Percentiles rank a stretch among this genome's conserved stretches.
Evolutionary conservation across 2,329 filamentous ascomycete species (phyloP).

Genomic region (Cytospora chrysosperma): DNA sequence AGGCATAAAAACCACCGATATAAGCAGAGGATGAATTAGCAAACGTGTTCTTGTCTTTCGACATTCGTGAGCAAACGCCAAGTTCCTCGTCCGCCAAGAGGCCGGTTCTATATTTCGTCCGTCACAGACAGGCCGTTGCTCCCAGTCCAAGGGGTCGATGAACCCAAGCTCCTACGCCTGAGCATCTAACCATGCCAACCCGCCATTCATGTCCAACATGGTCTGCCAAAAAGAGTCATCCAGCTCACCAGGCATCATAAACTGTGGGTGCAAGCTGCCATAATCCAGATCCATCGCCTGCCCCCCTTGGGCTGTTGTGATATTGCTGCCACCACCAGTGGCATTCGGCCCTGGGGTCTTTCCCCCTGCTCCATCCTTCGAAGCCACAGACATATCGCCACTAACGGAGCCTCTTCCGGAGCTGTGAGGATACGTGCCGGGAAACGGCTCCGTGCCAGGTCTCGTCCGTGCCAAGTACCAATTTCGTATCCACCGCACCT

Average conservation of each 20-base stretch:
- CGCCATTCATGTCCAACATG: slow-evolving; percentile 20
- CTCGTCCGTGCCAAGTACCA: slow-evolving; percentile 34
- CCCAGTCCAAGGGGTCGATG: background rate
- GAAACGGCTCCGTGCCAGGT: background rate
- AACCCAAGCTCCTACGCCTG: slow-evolving; percentile 1
- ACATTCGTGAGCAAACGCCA: slow-evolving; percentile 32
- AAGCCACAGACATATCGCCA: background rate
- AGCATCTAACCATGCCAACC: slow-evolving; percentile 14
- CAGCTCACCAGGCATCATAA: slow-evolving; percentile 11
- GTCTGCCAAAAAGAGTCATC: slow-evolving; percentile 24
- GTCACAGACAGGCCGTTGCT: background rate
- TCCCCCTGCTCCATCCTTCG: background rate
- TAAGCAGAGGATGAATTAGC: background rate
- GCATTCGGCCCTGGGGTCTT: background rate
- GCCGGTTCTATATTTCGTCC: background rate
- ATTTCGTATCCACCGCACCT: slow-evolving; percentile 40
- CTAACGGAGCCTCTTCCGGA: background rate
- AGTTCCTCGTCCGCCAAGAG: slow-evolving; percentile 18
- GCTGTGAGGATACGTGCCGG: background rate
- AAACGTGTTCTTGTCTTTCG: background rate
- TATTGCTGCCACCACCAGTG: background rate
- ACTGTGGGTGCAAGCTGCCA: background rate
- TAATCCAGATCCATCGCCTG: slow-evolving; percentile 21
- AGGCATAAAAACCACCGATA: background rate
- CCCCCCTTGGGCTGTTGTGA: slow-evolving; percentile 1